These are phyloP conservation scores for Annulohypoxylon moriforme DNA, from an alignment of 495 filamentous ascomycete genomes.

Conservation along the genomic window DNA sequence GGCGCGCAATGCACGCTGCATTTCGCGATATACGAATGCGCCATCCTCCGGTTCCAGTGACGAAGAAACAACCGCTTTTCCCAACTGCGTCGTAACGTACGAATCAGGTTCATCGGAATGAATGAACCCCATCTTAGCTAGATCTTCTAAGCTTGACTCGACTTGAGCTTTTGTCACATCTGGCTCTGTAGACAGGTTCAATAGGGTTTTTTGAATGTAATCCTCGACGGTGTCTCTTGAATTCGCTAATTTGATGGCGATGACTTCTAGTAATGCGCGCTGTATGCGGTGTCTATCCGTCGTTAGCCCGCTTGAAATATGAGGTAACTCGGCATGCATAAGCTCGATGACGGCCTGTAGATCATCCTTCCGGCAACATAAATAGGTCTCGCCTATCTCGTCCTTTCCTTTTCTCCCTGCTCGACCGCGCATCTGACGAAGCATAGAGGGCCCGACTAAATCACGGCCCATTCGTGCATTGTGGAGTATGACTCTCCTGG, in stretches of 20 bases:
- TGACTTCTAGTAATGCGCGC: conserved; percentile 78
- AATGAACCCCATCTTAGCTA: conserved; percentile 68
- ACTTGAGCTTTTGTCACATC: conserved; percentile 62
- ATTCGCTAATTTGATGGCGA: conserved; percentile 77
- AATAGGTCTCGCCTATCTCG: conserved; percentile 80
- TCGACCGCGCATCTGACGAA: conserved; percentile 85
- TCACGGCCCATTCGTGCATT: conserved; percentile 82
- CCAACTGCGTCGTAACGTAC: conserved; percentile 73
- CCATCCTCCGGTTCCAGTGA: conserved; percentile 81
- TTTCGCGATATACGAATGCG: conserved; percentile 76
- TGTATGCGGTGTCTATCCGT: conserved; percentile 76
- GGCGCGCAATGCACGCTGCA: conserved; percentile 72
- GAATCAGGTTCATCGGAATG: conserved; percentile 59
- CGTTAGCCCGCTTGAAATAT: conserved; percentile 74
- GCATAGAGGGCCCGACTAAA: conserved; percentile 76
- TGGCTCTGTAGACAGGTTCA: conserved; percentile 64
- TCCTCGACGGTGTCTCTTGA: conserved; percentile 75
- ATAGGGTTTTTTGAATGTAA: conserved; percentile 75
- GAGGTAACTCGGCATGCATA: conserved; percentile 78
- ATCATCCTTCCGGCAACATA: conserved; percentile 79
- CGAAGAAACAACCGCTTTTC: conserved; percentile 78
- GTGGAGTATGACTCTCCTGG: conserved; percentile 82
- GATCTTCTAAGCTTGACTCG: conserved; percentile 63
- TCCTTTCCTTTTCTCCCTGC: conserved; percentile 88
- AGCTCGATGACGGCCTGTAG: conserved; percentile 75